A percentile compares a stretch with the other conserved stretches of the same genome.
Evolutionary conservation across 2,329 filamentous ascomycete genomes (phyloP).

Genomic region (Alternaria hordeiaustralica): DNA sequence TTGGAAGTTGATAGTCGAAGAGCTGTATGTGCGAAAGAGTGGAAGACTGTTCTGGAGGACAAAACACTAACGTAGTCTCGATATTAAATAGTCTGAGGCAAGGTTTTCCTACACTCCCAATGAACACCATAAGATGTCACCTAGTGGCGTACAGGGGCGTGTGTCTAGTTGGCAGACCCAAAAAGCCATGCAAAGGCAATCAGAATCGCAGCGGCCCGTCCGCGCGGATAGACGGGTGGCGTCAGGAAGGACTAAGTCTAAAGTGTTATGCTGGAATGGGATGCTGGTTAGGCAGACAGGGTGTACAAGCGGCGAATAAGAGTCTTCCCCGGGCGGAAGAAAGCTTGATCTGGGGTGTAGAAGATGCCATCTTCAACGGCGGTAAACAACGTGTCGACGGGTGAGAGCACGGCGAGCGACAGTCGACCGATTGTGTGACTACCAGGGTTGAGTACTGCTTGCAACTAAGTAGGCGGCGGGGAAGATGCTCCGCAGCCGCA

Average conservation of each 20-base stretch:
- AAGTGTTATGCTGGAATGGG: constrained; percentile 33
- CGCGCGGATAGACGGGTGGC: constrained; percentile 44
- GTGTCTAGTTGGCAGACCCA: constrained; percentile 35
- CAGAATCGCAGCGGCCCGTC: constrained; percentile 44
- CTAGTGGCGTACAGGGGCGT: constrained; percentile 26
- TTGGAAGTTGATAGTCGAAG: neutral
- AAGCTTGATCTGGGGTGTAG: constrained; percentile 14
- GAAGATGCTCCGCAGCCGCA: constrained; percentile 21
- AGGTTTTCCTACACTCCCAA: constrained; percentile 9
- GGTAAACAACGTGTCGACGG: constrained; percentile 39
- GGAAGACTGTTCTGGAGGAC: constrained; percentile 3
- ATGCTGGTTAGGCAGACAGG: constrained; percentile 25
- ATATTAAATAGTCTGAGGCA: constrained; percentile 37
- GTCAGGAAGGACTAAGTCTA: constrained; percentile 31
- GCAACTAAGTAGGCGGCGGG: constrained; percentile 18
- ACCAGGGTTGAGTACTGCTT: constrained; percentile 19
- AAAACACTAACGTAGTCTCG: constrained; percentile 29
- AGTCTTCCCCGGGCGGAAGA: constrained; percentile 19
- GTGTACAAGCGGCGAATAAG: constrained; percentile 25
- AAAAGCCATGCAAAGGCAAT: constrained; percentile 32
- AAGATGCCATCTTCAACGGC: constrained; percentile 6
- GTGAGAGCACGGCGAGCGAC: constrained; percentile 18
- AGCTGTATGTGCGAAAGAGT: neutral
- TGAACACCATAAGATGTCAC: neutral
- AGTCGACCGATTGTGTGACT: constrained; percentile 24